Conservation (phyloP, 2,329 filamentous ascomycete genomes). For the Botryotinia convoluta region DNA sequence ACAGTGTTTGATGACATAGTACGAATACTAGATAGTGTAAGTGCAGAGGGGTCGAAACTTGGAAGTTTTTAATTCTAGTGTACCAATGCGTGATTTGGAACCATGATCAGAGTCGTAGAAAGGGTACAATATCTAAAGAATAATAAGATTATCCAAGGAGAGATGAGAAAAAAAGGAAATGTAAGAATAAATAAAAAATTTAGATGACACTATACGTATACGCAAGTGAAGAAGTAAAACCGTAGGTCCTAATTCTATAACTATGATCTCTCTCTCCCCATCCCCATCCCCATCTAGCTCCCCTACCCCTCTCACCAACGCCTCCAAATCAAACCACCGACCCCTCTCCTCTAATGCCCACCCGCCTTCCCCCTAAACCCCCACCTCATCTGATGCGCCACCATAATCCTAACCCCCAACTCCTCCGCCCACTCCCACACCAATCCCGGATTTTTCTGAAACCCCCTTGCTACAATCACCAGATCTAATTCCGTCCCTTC, state of each 20-base stretch:
- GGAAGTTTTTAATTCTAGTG: too few relatives aligned
- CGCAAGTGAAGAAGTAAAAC: not conserved
- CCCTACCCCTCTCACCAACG: too few relatives aligned
- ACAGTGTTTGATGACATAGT: too few relatives aligned
- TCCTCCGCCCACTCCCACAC: constrained; percentile 57
- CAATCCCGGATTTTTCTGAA: constrained; percentile 58
- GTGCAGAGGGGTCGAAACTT: too few relatives aligned
- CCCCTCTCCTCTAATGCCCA: not conserved
- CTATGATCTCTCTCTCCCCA: not conserved
- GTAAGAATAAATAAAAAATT: too few relatives aligned
- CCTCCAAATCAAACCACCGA: not conserved
- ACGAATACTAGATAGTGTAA: too few relatives aligned
- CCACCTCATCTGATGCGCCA: constrained; percentile 56
- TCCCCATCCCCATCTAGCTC: not conserved
- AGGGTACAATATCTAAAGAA: too few relatives aligned
- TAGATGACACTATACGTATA: not conserved
- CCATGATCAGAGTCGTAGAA: too few relatives aligned
- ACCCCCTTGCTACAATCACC: constrained; percentile 50
- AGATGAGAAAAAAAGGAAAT: too few relatives aligned
- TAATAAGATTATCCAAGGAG: too few relatives aligned
- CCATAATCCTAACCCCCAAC: constrained; percentile 45
- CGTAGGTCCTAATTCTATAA: not conserved
- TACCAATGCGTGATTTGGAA: too few relatives aligned
- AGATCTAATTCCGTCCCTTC: constrained; percentile 49
- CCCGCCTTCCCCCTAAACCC: constrained; percentile 47